Conservation (phyloP, 2,329 filamentous ascomycete species). For the Penicillium corylophilum region DNA sequence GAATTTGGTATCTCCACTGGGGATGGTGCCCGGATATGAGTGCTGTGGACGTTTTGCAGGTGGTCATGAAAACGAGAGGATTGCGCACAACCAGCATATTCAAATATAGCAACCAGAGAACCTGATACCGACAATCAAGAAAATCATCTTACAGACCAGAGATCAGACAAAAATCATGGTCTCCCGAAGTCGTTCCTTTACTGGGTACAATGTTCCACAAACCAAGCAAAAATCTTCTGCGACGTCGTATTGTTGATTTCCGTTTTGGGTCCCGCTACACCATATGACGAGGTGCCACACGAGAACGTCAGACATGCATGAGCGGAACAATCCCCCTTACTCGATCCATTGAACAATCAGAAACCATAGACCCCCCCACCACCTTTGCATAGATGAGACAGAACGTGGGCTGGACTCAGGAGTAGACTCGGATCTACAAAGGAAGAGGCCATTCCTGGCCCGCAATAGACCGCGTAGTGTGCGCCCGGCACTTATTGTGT, state of each 20-base stretch:
- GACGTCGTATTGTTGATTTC: not conserved
- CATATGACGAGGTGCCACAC: not conserved
- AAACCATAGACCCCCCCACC: not conserved
- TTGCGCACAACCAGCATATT: no score
- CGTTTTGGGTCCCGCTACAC: not conserved
- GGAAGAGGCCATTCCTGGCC: constrained; percentile 8
- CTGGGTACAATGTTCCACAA: not conserved
- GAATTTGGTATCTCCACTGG: no score
- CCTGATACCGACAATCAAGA: no score
- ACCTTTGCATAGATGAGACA: not conserved
- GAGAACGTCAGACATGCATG: constrained; percentile 1
- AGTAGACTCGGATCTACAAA: constrained; percentile 6
- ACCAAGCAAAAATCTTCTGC: not conserved
- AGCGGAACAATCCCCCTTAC: not conserved
- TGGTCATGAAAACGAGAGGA: no score
- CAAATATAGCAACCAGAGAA: no score
- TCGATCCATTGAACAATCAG: not conserved
- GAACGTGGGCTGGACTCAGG: constrained; percentile 5
- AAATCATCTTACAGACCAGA: no score
- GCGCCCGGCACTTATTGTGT: not conserved
- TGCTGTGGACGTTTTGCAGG: no score
- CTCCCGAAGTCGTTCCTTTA: not conserved
- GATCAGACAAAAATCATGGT: no score
- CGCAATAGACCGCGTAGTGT: constrained; percentile 2
- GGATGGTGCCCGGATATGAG: no score